Evolutionary conservation across 129 eudicot species (phyloP).

Genomic region (Flaveria trinervia): DNA sequence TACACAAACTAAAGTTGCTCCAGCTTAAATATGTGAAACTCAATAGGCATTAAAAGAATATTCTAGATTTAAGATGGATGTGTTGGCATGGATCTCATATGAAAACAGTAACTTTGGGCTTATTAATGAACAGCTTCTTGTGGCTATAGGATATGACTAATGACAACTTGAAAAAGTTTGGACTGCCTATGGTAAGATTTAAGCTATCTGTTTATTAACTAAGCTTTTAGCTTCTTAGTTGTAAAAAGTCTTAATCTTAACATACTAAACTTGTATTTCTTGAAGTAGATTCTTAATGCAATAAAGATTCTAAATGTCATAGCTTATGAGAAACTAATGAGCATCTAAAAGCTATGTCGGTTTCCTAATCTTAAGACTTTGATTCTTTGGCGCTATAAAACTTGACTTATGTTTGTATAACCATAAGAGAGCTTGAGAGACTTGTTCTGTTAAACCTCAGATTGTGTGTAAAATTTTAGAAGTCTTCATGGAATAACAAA

Average conservation of each 20-base stretch:
- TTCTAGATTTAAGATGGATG: conserved; percentile 28
- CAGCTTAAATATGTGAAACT: conserved; percentile 20
- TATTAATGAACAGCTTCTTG: not conserved
- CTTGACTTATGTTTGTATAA: conserved; percentile 21
- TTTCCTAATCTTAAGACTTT: conserved; percentile 34
- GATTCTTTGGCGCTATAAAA: not conserved
- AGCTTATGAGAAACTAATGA: not conserved
- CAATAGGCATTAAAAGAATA: not conserved
- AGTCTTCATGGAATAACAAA: not conserved
- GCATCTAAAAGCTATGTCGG: not conserved
- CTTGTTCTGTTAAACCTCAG: conserved; percentile 11
- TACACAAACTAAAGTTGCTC: conserved; percentile 19
- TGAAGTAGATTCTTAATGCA: conserved; percentile 25
- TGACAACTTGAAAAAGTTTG: conserved; percentile 6
- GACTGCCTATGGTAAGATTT: not conserved
- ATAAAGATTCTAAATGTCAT: conserved; percentile 37
- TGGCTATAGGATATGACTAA: conserved; percentile 27
- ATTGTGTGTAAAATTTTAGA: not conserved
- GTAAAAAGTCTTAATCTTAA: not conserved
- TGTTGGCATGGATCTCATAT: conserved; percentile 28
- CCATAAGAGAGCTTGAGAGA: conserved; percentile 17
- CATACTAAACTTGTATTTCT: no score
- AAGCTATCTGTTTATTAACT: no score
- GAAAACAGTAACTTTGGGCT: conserved; percentile 6
- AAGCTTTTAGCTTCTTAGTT: not conserved